Conservation (phyloP, 2,329 filamentous ascomycete genomes). For the Ramichloridium luteum region DNA sequence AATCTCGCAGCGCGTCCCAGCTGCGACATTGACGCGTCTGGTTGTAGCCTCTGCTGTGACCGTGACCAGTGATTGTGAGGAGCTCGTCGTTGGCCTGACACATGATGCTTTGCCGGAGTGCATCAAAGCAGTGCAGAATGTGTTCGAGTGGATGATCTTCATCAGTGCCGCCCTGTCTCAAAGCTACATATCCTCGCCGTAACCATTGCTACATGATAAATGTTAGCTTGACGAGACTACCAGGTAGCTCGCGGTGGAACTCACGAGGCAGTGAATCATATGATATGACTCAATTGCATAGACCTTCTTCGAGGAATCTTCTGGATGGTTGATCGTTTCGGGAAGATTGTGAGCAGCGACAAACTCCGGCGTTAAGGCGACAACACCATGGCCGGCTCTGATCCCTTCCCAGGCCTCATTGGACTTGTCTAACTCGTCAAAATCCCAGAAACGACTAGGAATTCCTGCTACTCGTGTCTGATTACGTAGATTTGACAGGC, state of each 20-base stretch:
- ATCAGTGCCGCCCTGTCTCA: slow-evolving; percentile 1
- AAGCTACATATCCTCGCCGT: slow-evolving; percentile 1
- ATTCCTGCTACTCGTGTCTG: slow-evolving; percentile 1
- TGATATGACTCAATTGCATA: slow-evolving; percentile 12
- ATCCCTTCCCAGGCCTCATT: slow-evolving; percentile 8
- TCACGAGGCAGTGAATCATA: slow-evolving; percentile 9
- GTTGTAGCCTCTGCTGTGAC: slow-evolving; percentile 4
- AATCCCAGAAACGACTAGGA: slow-evolving; percentile 4
- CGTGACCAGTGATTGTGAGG: slow-evolving; percentile 6
- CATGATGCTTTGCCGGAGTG: slow-evolving; percentile 8
- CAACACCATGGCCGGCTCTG: slow-evolving; percentile 8
- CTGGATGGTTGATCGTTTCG: slow-evolving; percentile 7
- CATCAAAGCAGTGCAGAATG: slow-evolving; percentile 11
- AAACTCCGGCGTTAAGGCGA: slow-evolving; percentile 7
- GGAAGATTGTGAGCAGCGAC: slow-evolving; percentile 5
- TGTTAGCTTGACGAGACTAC: not conserved
- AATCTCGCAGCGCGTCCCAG: slow-evolving; percentile 11
- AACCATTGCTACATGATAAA: slow-evolving; percentile 1
- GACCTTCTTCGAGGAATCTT: slow-evolving; percentile 4
- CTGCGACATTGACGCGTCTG: slow-evolving; percentile 8
- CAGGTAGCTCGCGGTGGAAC: not conserved
- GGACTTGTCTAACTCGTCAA: slow-evolving; percentile 2
- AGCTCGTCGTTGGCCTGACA: slow-evolving; percentile 6
- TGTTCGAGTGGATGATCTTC: slow-evolving; percentile 5
- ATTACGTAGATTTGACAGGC: slow-evolving; percentile 1